phyloP scores from a whole-genome alignment of 768 basidiomycete species.

The Kwoniella dejecticola region DNA sequence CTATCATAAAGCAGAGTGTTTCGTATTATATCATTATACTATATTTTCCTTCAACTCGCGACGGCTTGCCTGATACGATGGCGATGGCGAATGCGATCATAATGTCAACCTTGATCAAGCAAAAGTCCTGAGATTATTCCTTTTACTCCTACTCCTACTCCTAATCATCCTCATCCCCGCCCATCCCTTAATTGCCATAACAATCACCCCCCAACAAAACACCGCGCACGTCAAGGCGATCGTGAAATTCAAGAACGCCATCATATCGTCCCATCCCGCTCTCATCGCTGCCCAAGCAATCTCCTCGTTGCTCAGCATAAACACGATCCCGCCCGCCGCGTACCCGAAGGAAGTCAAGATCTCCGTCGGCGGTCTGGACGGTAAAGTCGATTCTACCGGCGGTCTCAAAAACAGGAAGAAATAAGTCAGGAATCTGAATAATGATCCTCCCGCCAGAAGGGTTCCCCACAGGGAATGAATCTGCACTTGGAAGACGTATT shows the following conservation, averaged over 20 bases:
- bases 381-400: slow-evolving; percentile 72
- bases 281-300: slow-evolving; percentile 89
- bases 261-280: slow-evolving; percentile 72
- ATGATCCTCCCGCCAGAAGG: slow-evolving; percentile 73
- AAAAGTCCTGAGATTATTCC: no score
- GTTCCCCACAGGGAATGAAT: slow-evolving; percentile 91
- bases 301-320: slow-evolving; percentile 89
- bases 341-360: slow-evolving; percentile 83
- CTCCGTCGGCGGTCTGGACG: slow-evolving; percentile 91
- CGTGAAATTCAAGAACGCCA: slow-evolving; percentile 60
- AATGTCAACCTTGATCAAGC: no score
- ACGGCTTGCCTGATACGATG: no score
- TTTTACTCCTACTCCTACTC: slow-evolving; percentile 1
- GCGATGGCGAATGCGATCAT: no score
- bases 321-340: slow-evolving; percentile 81
- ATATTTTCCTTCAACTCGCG: no score
- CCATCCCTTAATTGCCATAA: slow-evolving; percentile 83
- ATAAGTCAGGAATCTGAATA: slow-evolving; percentile 83
- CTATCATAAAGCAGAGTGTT: no score
- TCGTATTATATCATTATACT: no score
- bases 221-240: slow-evolving; percentile 83
- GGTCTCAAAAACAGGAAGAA: slow-evolving; percentile 91
- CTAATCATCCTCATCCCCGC: slow-evolving; percentile 33
- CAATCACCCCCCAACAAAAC: slow-evolving; percentile 76
- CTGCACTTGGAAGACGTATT: slow-evolving; percentile 90